These are phyloP conservation scores for Boletus sp. DNA, from an alignment of 1,284 basidiomycete genomes.

Conservation along the genomic window DNA sequence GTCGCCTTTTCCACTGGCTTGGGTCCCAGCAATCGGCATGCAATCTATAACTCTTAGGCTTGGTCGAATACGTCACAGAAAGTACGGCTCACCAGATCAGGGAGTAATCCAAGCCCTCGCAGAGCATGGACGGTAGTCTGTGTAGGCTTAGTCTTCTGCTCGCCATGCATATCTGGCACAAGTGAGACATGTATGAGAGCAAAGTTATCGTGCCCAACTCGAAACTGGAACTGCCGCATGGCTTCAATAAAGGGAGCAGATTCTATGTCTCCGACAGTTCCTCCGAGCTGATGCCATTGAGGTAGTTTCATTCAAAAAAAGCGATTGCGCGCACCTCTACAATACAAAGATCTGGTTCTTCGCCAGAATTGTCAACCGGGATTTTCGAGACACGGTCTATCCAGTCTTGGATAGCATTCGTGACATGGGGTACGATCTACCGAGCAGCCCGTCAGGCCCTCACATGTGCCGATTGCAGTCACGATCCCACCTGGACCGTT, in stretches of 20 bases:
- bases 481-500: conserved; percentile 75
- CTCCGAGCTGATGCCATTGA: conserved; percentile 67
- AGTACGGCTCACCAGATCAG: conserved; percentile 73
- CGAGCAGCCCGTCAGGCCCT: conserved; percentile 6
- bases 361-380: conserved; percentile 91
- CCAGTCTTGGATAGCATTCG: conserved; percentile 98
- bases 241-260: conserved; percentile 98
- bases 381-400: conserved; percentile 92
- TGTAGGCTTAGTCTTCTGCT: conserved; percentile 99
- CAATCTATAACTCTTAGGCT: conserved; percentile 57
- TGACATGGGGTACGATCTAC: conserved; percentile 95
- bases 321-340: conserved; percentile 64
- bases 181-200: conserved; percentile 98
- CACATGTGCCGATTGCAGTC: not conserved
- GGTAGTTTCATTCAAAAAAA: not conserved
- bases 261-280: conserved; percentile 95
- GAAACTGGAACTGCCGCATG: conserved; percentile 99
- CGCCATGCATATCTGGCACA: conserved; percentile 96
- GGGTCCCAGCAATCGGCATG: conserved; percentile 77
- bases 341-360: conserved; percentile 95
- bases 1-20: conserved; percentile 78
- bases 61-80: not conserved
- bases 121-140: conserved; percentile 96
- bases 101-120: conserved; percentile 88
- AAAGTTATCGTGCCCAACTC: conserved; percentile 96